Evolutionary conservation across 768 basidiomycete genomes (phyloP).

Genomic region (Leucogyrophana mollusca): DNA sequence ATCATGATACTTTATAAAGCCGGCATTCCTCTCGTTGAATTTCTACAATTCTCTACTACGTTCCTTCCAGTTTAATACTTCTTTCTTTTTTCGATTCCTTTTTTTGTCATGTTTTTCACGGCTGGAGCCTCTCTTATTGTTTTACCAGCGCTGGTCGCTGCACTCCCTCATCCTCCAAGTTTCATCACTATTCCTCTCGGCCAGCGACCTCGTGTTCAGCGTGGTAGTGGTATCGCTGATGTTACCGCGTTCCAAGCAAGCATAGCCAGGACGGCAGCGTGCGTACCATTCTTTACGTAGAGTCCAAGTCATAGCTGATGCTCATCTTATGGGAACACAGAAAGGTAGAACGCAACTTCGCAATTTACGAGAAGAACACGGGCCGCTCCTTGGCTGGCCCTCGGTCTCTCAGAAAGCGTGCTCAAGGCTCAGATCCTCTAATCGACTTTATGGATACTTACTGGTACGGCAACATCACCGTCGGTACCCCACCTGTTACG

Average conservation of each 20-base stretch:
- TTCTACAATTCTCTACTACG: too few relatives aligned
- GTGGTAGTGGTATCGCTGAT: background rate
- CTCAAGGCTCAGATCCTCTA: background rate
- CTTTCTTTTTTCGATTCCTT: too few relatives aligned
- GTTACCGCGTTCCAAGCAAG: background rate
- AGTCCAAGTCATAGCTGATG: background rate
- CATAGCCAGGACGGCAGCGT: background rate
- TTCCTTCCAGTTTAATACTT: too few relatives aligned
- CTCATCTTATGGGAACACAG: conserved; percentile 3
- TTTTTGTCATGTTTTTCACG: too few relatives aligned
- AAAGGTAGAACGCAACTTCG: background rate
- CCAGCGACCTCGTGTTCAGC: background rate
- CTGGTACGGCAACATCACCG: background rate
- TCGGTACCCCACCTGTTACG: background rate
- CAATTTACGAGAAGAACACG: conserved; percentile 1
- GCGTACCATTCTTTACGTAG: background rate
- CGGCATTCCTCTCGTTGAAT: too few relatives aligned
- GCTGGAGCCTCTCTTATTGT: too few relatives aligned
- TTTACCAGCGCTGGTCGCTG: background rate
- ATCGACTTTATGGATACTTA: background rate
- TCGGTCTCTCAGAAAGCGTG: background rate
- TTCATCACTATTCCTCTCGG: background rate
- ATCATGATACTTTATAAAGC: too few relatives aligned
- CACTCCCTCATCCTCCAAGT: background rate
- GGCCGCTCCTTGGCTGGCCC: background rate